Evolutionary conservation across 2,329 filamentous ascomycete genomes (phyloP).

Genomic region (Dothideomycetes sp.): DNA sequence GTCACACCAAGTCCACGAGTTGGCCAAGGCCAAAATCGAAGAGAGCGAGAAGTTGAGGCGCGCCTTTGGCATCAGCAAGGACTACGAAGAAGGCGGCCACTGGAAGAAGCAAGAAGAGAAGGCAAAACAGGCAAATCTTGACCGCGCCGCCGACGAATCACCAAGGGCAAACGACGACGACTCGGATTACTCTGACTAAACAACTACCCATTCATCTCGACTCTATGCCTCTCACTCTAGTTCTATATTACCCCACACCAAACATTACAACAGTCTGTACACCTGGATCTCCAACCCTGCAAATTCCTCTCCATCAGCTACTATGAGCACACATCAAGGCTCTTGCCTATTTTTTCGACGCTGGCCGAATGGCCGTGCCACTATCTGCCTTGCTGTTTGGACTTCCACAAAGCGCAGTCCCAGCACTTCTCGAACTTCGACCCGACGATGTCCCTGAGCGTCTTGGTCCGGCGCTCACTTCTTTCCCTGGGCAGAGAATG

Average conservation of each 20-base stretch:
- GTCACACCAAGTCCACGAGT: conserved; percentile 87
- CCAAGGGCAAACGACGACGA: conserved; percentile 2
- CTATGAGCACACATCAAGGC: too few relatives aligned
- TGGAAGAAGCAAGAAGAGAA: conserved; percentile 78
- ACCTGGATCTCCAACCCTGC: neutral
- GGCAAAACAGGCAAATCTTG: conserved; percentile 10
- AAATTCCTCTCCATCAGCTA: neutral
- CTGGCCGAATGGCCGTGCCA: conserved; percentile 9
- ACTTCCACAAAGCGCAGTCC: neutral
- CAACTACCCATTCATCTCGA: neutral
- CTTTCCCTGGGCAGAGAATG: neutral
- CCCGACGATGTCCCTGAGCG: conserved; percentile 7
- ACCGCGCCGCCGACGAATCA: conserved; percentile 2
- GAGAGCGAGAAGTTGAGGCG: conserved; percentile 82
- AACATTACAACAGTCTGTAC: neutral
- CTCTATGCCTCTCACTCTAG: neutral
- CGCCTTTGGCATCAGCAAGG: conserved; percentile 76
- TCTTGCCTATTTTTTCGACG: too few relatives aligned
- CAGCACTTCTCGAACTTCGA: conserved; percentile 1
- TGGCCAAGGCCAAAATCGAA: conserved; percentile 90
- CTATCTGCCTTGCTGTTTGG: conserved; percentile 7
- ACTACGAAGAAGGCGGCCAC: conserved; percentile 79
- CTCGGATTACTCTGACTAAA: conserved; percentile 6
- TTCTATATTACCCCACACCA: neutral
- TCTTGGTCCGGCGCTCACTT: neutral